Conservation (phyloP, 1,284 basidiomycete genomes). For the Exobasidium cylindrosporum region DNA sequence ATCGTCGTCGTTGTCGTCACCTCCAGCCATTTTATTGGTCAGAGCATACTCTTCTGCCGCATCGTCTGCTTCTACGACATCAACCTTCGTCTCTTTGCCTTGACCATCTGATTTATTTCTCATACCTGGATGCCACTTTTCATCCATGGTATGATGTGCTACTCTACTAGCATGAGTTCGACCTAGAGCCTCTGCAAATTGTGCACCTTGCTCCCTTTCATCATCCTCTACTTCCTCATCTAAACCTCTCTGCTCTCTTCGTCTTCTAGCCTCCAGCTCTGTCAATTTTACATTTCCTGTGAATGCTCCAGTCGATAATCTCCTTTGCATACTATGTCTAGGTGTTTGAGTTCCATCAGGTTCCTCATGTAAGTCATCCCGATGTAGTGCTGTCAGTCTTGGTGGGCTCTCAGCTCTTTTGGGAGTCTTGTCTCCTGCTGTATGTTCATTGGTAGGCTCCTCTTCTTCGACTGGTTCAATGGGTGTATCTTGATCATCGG, state of each 20-base stretch:
- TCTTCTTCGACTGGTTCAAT: not conserved
- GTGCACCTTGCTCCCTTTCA: constrained; percentile 12
- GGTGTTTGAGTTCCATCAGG: constrained; percentile 21
- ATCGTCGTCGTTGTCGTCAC: constrained; percentile 7
- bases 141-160: not conserved
- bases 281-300: constrained; percentile 25
- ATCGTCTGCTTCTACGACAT: not conserved
- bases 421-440: constrained; percentile 10
- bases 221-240: constrained; percentile 31
- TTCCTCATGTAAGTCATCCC: constrained; percentile 15
- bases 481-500: not conserved
- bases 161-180: not conserved
- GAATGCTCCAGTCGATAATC: constrained; percentile 44
- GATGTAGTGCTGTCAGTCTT: not conserved
- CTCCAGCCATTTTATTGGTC: not conserved
- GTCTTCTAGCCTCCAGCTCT: constrained; percentile 38
- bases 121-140: not conserved
- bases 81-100: not conserved
- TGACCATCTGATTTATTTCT: not conserved
- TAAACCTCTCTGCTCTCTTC: constrained; percentile 10
- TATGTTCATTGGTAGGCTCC: not conserved
- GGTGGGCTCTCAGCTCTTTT: not conserved
- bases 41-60: not conserved
- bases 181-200: constrained; percentile 9
- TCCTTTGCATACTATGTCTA: constrained; percentile 24